These are phyloP conservation scores for Gamarada debralockiae DNA, from an alignment of 495 filamentous ascomycete genomes.

Conservation along the genomic window DNA sequence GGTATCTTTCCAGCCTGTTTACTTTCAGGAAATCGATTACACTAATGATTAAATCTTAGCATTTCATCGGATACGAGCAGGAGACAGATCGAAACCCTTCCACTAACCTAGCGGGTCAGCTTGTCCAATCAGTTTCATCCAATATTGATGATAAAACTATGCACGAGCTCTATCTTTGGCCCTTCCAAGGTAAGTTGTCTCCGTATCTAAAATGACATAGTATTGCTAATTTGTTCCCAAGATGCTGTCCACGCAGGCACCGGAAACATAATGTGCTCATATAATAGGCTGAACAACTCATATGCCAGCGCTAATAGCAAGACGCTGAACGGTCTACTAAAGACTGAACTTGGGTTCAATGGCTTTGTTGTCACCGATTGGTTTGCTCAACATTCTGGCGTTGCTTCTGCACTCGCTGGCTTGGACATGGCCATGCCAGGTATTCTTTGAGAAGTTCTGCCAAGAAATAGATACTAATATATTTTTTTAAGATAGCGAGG, in stretches of 20 bases:
- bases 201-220: background rate
- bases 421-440: constrained; percentile 88
- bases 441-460: background rate
- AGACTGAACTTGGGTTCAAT: constrained; percentile 62
- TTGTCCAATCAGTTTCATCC: constrained; percentile 47
- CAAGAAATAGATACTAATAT: no score
- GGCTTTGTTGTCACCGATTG: constrained; percentile 66
- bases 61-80: constrained; percentile 36
- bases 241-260: constrained; percentile 57
- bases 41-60: background rate
- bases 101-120: constrained; percentile 37
- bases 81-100: constrained; percentile 53
- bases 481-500: no score
- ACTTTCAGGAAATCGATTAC: background rate
- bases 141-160: constrained; percentile 64
- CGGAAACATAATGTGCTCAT: constrained; percentile 65
- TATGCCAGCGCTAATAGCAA: constrained; percentile 61
- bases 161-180: constrained; percentile 71
- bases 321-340: constrained; percentile 57
- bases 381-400: constrained; percentile 64
- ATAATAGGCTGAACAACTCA: constrained; percentile 61
- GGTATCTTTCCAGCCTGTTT: constrained; percentile 4
- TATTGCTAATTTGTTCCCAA: background rate
- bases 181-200: constrained; percentile 47
- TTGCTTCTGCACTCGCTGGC: constrained; percentile 50